Percentiles rank a stretch among this genome's conserved stretches.
These are phyloP conservation scores for Mycena leptocephala DNA, from an alignment of 768 basidiomycete genomes.

Conservation along the genomic window DNA sequence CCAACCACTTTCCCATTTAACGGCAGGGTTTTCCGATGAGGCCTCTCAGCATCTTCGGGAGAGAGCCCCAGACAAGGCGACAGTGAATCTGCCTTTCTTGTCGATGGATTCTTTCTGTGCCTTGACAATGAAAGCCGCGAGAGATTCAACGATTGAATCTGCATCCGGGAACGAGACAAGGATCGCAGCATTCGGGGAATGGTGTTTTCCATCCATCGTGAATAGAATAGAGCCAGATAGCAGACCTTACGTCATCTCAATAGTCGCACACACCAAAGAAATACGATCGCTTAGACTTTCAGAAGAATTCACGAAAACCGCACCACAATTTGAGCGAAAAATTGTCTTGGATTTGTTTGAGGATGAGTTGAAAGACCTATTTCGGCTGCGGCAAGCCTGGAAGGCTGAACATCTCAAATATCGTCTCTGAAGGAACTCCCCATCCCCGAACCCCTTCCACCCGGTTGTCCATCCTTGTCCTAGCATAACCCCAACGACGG, in stretches of 20 bases:
- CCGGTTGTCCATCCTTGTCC: conserved; percentile 70
- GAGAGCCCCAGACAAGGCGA: conserved; percentile 96
- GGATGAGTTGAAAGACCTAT: no score
- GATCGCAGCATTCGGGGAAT: conserved; percentile 76
- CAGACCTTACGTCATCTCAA: not conserved
- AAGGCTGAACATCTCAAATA: conserved; percentile 76
- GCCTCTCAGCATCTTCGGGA: conserved; percentile 86
- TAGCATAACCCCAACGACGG: conserved; percentile 76
- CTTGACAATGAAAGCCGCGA: conserved; percentile 88
- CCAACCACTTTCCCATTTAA: conserved; percentile 98
- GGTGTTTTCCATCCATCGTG: conserved; percentile 53
- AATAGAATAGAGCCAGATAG: not conserved
- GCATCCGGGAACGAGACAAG: conserved; percentile 79
- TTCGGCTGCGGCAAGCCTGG: conserved; percentile 64
- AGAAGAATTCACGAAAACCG: no score
- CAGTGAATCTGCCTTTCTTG: conserved; percentile 91
- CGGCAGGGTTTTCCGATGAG: conserved; percentile 74
- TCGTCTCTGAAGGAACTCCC: conserved; percentile 75
- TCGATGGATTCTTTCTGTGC: conserved; percentile 92
- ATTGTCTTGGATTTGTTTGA: no score
- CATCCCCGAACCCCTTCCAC: conserved; percentile 72
- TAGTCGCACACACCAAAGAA: no score
- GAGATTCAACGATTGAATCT: conserved; percentile 70
- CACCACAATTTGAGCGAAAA: no score
- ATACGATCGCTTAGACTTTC: no score